Evolutionary conservation across 352 stramenopile species (phyloP).

Genomic region (Phytophthora idaei): DNA sequence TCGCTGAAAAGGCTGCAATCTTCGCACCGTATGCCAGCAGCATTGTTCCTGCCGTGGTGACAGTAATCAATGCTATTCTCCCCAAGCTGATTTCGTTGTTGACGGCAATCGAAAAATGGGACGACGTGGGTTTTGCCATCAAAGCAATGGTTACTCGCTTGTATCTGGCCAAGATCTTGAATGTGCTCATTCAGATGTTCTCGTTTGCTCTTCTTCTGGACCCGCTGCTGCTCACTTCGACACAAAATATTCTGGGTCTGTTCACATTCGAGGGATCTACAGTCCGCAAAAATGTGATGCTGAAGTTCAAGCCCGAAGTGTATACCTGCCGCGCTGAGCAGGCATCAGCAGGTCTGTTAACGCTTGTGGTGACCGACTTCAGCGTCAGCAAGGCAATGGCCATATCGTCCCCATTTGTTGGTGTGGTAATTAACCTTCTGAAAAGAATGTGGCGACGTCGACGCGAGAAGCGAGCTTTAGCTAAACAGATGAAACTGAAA

Average conservation of each 20-base stretch:
- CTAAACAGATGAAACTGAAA: slow-evolving; percentile 8
- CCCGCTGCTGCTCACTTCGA: slow-evolving; percentile 61
- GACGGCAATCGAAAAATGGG: slow-evolving; percentile 77
- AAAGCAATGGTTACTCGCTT: slow-evolving; percentile 84
- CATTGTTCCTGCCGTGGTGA: slow-evolving; percentile 74
- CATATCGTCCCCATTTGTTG: slow-evolving; percentile 37
- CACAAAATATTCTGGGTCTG: slow-evolving; percentile 37
- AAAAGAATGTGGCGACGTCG: slow-evolving; percentile 16
- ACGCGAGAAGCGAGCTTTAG: slow-evolving; percentile 15
- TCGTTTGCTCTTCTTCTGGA: slow-evolving; percentile 76
- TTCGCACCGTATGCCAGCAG: slow-evolving; percentile 62
- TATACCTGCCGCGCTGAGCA: slow-evolving; percentile 70
- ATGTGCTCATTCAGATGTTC: slow-evolving; percentile 81
- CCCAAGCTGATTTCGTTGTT: slow-evolving; percentile 69
- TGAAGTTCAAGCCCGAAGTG: slow-evolving; percentile 57
- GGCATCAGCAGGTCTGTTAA: slow-evolving; percentile 64
- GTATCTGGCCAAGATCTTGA: slow-evolving; percentile 86
- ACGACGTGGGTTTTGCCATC: slow-evolving; percentile 79
- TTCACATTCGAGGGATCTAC: slow-evolving; percentile 48
- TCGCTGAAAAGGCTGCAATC: slow-evolving; percentile 46
- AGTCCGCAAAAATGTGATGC: slow-evolving; percentile 66
- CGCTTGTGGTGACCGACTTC: slow-evolving; percentile 81
- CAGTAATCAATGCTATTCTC: slow-evolving; percentile 75
- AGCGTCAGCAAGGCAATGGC: slow-evolving; percentile 63
- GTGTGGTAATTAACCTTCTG: slow-evolving; percentile 26